A percentile compares a stretch with the other conserved stretches of the same genome.
These are phyloP conservation scores for Aspergillus sergii DNA, from an alignment of 2,329 filamentous ascomycete species.

Conservation along the genomic window DNA sequence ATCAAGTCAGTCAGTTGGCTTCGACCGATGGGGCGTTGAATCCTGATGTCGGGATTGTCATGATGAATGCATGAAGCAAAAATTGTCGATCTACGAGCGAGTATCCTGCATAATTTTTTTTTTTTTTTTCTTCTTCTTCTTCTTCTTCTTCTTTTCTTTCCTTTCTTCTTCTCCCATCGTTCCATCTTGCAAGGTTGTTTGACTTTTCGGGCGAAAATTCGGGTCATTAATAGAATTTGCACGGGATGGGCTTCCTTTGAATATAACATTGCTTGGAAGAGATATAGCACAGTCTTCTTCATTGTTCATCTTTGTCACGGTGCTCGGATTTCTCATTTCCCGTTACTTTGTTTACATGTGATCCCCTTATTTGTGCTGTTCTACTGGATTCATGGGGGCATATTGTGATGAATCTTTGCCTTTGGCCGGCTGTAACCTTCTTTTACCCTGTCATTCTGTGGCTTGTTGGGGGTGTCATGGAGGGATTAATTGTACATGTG, in stretches of 20 bases:
- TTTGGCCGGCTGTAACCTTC: background rate
- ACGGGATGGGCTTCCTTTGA: slow-evolving; percentile 19
- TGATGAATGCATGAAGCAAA: slow-evolving; percentile 36
- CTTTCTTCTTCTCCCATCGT: background rate
- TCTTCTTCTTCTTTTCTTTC: slow-evolving; percentile 3
- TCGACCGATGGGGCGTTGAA: slow-evolving; percentile 27
- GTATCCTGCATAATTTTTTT: slow-evolving; percentile 1
- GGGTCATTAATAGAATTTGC: slow-evolving; percentile 22
- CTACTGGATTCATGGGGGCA: background rate
- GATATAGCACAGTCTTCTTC: background rate
- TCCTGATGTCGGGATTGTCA: slow-evolving; percentile 32
- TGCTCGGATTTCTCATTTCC: background rate
- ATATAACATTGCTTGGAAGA: slow-evolving; percentile 19
- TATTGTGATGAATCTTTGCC: background rate
- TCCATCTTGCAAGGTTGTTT: slow-evolving; percentile 6
- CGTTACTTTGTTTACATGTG: background rate
- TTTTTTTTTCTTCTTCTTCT: background rate
- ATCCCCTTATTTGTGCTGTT: background rate
- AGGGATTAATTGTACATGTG: slow-evolving; percentile 6
- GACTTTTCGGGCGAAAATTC: slow-evolving; percentile 19
- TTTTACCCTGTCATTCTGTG: background rate
- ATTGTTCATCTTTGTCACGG: background rate
- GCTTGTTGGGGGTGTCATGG: background rate
- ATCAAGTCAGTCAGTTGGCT: slow-evolving; percentile 21
- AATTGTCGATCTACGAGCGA: background rate